Evolutionary conservation across 306 rosid genomes (phyloP), one percentile per base, ranked within the genome.

Genomic region (Biancaea sappan): DNA sequence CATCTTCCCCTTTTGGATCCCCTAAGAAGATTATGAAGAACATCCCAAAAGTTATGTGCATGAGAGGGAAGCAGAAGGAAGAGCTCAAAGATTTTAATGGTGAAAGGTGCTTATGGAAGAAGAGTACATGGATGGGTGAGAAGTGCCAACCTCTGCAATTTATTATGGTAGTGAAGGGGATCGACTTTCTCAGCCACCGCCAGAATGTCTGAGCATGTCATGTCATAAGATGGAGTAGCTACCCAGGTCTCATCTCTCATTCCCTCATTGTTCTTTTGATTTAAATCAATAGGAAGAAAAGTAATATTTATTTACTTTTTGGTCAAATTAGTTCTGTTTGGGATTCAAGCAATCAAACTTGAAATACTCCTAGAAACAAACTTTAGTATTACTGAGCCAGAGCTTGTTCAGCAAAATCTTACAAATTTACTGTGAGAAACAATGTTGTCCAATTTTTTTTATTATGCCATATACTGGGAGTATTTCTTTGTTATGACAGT

Each of bases 31-130:
- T 72, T 2, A 51, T 51, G 60, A 67, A 64, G 64, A 81, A 52
- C 54, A 40, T 71, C 40, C 57, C 82, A 34, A 44, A 2, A 9
- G 22, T n/a, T 32, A 64, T 31, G 29, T 47, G 53, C 53, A 25
- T 11, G 34, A 69, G 64, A 57, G 61, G 46, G 14, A 63, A 72
- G 70, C 38, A 66, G 3, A 40, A 61, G 2, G 46, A 54, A 14
- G 64, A 61, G 32, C 66, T 44, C 8, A 43, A 28, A 2, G 38
- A 59, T 44, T 18, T 2, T 44, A 15, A 44, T 43, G 70, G 63
- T 25, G 90, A 86, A 2, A 28, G 10, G 11, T 73, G 90, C 41
- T 47, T 86, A 38, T 86, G 90, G 88, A 83, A 83, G 63, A 83
- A 77, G 73, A 66, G 70, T 37, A 83, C 81, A 50, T 56, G 81